Conservation (phyloP, 139 green algal species). For the Chlorokybus atmophyticus region DNA sequence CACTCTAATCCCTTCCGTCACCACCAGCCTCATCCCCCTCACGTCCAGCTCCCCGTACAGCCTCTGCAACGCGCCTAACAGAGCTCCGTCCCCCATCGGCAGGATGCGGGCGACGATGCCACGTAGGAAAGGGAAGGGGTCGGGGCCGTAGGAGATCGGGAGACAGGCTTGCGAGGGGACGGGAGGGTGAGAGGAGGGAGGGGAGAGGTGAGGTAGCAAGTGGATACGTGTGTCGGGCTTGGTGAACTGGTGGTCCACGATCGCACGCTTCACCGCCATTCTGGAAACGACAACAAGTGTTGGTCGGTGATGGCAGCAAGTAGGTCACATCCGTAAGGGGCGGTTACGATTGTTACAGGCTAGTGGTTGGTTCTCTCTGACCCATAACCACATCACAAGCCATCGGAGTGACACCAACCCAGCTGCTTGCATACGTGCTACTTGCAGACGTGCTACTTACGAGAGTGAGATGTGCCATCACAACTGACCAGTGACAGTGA, state of each 20-base stretch:
- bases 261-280: constrained; percentile 47
- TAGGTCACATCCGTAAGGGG: neutral
- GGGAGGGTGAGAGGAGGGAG: neutral
- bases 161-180: neutral
- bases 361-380: too few relatives aligned
- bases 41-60: constrained; percentile 11
- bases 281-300: too few relatives aligned
- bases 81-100: neutral
- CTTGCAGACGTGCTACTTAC: too few relatives aligned
- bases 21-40: neutral
- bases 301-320: neutral
- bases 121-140: neutral
- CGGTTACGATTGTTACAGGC: neutral
- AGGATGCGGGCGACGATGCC: neutral
- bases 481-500: too few relatives aligned
- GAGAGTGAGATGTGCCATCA: too few relatives aligned
- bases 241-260: constrained; percentile 41
- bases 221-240: constrained; percentile 18
- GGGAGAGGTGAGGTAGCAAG: neutral
- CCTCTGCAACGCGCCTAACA: neutral
- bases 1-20: neutral
- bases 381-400: too few relatives aligned
- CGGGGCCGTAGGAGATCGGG: neutral
- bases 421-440: too few relatives aligned
- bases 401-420: too few relatives aligned